A percentile compares a stretch with the other conserved stretches of the same genome.
Evolutionary conservation across 495 filamentous ascomycete genomes (phyloP).

Genomic region (Tuber melanosporum): DNA sequence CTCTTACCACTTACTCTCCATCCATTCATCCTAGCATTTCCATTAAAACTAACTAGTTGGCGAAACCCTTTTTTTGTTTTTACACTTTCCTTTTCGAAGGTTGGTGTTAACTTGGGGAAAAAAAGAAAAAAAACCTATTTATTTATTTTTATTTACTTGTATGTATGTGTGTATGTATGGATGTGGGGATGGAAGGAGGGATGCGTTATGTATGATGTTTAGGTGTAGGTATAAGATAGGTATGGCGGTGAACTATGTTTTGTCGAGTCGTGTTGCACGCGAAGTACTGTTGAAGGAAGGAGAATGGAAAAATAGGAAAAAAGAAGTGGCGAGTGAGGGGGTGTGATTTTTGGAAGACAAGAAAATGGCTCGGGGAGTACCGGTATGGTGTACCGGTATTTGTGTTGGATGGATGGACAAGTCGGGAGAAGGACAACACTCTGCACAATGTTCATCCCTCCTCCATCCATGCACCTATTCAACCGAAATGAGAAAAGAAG

Average conservation of each 20-base stretch:
- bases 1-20: too few species aligned
- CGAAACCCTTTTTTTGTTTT: constrained; percentile 4
- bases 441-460: not conserved
- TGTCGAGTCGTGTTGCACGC: not conserved
- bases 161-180: not conserved
- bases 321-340: not conserved
- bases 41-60: constrained; percentile 1
- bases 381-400: not conserved
- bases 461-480: not conserved
- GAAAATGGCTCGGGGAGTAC: not conserved
- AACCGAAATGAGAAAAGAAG: constrained; percentile 1
- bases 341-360: not conserved
- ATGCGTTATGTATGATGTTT: not conserved
- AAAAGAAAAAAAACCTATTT: not conserved
- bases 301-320: not conserved
- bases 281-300: not conserved
- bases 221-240: not conserved
- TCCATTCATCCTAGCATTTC: not conserved
- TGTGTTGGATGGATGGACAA: not conserved
- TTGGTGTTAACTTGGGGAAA: not conserved
- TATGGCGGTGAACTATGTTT: not conserved
- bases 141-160: not conserved
- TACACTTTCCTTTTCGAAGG: constrained; percentile 6
- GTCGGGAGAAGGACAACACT: not conserved
- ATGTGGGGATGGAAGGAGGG: not conserved